Evolutionary conservation across 352 stramenopile species (phyloP).

Genomic region (Plasmopara viticola): DNA sequence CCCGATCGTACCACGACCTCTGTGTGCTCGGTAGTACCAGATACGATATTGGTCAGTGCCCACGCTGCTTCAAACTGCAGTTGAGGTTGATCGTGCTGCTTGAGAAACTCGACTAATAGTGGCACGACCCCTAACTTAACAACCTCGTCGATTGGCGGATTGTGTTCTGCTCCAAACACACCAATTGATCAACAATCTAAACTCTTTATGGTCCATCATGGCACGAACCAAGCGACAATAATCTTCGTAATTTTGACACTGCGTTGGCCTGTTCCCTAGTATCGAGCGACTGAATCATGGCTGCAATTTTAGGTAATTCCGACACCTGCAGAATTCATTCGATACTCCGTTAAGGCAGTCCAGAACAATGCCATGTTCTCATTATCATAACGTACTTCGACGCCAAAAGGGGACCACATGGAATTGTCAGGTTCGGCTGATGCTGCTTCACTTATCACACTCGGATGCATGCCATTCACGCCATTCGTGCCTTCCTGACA

Average conservation of each 20-base stretch:
- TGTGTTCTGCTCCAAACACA: constrained; percentile 75
- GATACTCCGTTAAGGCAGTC: neutral
- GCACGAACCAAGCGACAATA: constrained; percentile 92
- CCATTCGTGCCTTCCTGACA: constrained; percentile 10
- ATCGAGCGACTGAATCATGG: constrained; percentile 93
- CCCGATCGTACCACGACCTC: constrained; percentile 96
- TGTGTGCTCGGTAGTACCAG: constrained; percentile 96
- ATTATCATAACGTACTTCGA: constrained; percentile 25
- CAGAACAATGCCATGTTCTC: neutral
- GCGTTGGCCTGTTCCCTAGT: constrained; percentile 88
- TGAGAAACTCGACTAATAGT: constrained; percentile 95
- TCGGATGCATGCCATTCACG: constrained; percentile 1
- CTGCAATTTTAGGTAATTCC: constrained; percentile 92
- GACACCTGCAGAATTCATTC: constrained; percentile 58
- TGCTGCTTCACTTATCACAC: constrained; percentile 4
- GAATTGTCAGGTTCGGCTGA: constrained; percentile 9
- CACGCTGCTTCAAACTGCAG: constrained; percentile 99
- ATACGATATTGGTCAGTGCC: constrained; percentile 99
- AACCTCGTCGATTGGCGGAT: constrained; percentile 98
- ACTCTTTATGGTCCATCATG: neutral
- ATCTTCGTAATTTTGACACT: constrained; percentile 93
- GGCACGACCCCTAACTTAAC: constrained; percentile 97
- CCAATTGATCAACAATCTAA: neutral
- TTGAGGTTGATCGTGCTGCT: constrained; percentile 87
- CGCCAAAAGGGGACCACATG: constrained; percentile 26